These are phyloP conservation scores for Podaxis sp. DNA, from an alignment of 768 basidiomycete species.

Conservation along the genomic window DNA sequence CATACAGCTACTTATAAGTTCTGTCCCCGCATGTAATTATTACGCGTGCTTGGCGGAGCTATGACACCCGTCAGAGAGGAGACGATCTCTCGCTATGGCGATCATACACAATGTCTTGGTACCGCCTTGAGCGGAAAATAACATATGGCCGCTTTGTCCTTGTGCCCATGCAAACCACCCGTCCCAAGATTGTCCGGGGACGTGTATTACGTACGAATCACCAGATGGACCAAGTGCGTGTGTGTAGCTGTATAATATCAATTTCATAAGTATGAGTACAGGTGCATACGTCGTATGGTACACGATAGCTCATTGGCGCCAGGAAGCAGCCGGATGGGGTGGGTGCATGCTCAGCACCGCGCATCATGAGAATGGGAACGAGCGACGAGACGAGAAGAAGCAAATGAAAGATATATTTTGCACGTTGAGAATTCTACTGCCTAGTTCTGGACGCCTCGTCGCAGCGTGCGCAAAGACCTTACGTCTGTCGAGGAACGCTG, in stretches of 20 bases:
- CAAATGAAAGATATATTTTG: background rate
- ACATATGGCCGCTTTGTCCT: background rate
- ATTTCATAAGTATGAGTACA: background rate
- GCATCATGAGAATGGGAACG: background rate
- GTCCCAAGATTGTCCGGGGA: slow-evolving; percentile 6
- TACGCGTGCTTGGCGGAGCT: background rate
- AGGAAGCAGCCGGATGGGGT: background rate
- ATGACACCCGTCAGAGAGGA: background rate
- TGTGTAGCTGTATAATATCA: background rate
- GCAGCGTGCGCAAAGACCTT: slow-evolving; percentile 6
- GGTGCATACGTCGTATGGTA: slow-evolving; percentile 4
- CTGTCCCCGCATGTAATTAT: background rate
- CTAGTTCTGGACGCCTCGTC: background rate
- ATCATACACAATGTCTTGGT: background rate
- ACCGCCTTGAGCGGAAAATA: background rate
- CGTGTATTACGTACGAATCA: background rate
- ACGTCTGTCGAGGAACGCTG: slow-evolving; percentile 4
- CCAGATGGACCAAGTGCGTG: background rate
- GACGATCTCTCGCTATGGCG: background rate
- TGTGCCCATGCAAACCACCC: background rate
- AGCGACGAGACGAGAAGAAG: slow-evolving; percentile 1
- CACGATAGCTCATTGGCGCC: background rate
- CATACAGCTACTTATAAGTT: background rate
- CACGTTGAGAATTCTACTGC: slow-evolving; percentile 1
- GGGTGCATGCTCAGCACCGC: background rate